Evolutionary conservation across 768 basidiomycete species (phyloP), one percentile per base, ranked within the genome.

Genomic region (Tephrocybe sp.): DNA sequence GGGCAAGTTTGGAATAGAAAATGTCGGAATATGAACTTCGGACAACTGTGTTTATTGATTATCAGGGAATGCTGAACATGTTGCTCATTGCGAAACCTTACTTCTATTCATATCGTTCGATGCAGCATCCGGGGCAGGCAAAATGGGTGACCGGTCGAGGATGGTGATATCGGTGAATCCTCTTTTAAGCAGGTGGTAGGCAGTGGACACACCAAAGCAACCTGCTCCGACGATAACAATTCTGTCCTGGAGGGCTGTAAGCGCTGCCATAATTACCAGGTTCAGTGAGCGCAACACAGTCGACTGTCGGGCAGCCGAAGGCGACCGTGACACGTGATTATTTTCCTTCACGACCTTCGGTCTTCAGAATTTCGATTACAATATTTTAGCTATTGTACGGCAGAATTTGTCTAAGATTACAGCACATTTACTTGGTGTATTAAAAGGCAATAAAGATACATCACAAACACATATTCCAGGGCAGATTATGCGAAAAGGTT

Each of bases 131-230:
- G 80, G 77, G 1, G 94, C 91, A 3, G 94, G 94, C 3, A 94
- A 61, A 2, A 69, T 68, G 1, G 62, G 59, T 6, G 88, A 80
- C 54, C 84, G 77, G 62, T 95, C 94, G 42, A 95, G 72, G 6
- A 97, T 68, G 0, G 82, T 89, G 54, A 95, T 77, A 49, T 84
- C 60, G 13, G 66, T 73, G 66, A 84, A 93, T 15, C 88, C 86
- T 51, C 83, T 70, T 47, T 70, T 64, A 42, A 94, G 72, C 44
- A 95, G 81, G 62, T 91, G 83, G 56, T 83, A 77, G 1, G 92
- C 94, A 0, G 94, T 88, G 15, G 91, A 94, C 42, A 91, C 70
- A 5, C 94, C 94, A 63, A 94, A 94, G 55, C 84, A 84, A 4
- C 91, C 91, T 33, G 88, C 84, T 22, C 91, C 91, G 36, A 91